Evolutionary conservation across 164 flowering plant species (phyloP), one percentile per base, ranked within the genome.

Genomic region (Tetracentron sinense): DNA sequence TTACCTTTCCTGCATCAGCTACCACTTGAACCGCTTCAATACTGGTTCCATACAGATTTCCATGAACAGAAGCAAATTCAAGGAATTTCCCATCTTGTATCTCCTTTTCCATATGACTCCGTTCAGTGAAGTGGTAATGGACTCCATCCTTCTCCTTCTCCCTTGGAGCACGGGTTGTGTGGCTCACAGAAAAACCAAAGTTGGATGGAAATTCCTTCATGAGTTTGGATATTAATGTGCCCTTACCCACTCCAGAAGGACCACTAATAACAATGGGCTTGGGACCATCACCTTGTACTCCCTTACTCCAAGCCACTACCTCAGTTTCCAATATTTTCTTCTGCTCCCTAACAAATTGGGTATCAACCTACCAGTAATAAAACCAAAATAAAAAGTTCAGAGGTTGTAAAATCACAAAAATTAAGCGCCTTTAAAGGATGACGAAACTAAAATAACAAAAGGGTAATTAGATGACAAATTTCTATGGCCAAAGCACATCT

Each of bases 161-260:
- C 57, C 99, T 79, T 28, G 97, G 96, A 65, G 81, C 83, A 29
- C 99, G 86, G 56, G 99, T 91, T 35, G 99, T 94, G 75, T 94
- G 99, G 82, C 99, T 94, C 53, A 94, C 96, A 25, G 99, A 94
- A 73, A 94, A 94, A n/a, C 99, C 99, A 78, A 91, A 91, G 73
- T 77, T 79, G 25, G 88, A 77, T 17, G 99, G 97, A 48, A 84
- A 91, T 60, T 94, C 97, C 62, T 83, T 77, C 97, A 89, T 94
- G 57, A 94, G 88, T 73, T 81, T 86, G 20, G 82, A 54, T 71
- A 94, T 94, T 47, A 94, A 60, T 15, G 99, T 94, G 22, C 99
- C 97, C 78, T 94, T 94, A 7, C 99, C 99, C 16, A 94, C 99
- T 44, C 99, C 99, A 61, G 99, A 94, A 60, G 99, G 99, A 56